phyloP scores from a whole-genome alignment of 257 asterid species.

The Linaria vulgaris region DNA sequence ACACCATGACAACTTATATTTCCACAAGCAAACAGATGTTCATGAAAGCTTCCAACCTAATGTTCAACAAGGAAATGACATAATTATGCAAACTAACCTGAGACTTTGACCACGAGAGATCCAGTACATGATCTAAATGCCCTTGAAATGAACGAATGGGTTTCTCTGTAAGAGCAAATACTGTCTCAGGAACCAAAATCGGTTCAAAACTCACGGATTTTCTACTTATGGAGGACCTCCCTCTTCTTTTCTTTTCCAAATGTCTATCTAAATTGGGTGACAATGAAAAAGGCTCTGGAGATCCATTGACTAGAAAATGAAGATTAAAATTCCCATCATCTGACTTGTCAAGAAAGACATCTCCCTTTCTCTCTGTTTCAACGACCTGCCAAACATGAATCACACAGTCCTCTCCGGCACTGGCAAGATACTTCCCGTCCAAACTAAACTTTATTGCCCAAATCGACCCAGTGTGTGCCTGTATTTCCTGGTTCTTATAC shows the following conservation, averaged over 20 bases:
- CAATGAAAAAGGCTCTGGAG: constrained; percentile 72
- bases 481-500: constrained; percentile 90
- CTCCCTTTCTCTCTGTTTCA: constrained; percentile 87
- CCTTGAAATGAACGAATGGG: constrained; percentile 87
- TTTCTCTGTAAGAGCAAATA: constrained; percentile 77
- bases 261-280: constrained; percentile 78
- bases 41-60: constrained; percentile 14
- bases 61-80: background rate
- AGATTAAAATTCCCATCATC: constrained; percentile 84
- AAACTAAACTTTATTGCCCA: constrained; percentile 94
- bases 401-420: constrained; percentile 98
- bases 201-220: constrained; percentile 78
- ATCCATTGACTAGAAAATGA: constrained; percentile 68
- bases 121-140: constrained; percentile 80
- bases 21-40: background rate
- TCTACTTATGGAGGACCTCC: constrained; percentile 80
- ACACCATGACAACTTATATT: constrained; percentile 1
- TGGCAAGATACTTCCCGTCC: constrained; percentile 95
- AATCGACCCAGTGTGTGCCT: constrained; percentile 88
- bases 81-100: constrained; percentile 56
- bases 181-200: constrained; percentile 79
- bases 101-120: constrained; percentile 98
- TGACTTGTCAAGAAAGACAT: constrained; percentile 61
- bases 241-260: constrained; percentile 74
- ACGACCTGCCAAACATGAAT: constrained; percentile 93